A percentile compares a stretch with the other conserved stretches of the same genome.
These are phyloP conservation scores for Sporisorium iseilematis-ciliati DNA, from an alignment of 1,284 basidiomycete genomes.

Conservation along the genomic window DNA sequence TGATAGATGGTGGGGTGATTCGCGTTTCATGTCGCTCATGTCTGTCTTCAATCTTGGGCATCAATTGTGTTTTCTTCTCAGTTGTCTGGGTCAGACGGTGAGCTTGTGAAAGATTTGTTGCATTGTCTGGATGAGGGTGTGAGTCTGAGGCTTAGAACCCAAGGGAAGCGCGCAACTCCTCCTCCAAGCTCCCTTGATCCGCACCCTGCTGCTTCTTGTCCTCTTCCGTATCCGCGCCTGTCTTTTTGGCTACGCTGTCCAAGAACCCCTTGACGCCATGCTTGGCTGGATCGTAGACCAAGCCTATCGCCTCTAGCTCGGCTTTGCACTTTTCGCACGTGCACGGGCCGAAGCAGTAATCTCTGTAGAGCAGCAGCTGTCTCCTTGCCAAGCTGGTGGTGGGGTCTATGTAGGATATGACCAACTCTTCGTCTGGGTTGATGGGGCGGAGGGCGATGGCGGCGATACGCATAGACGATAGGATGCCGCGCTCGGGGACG, in stretches of 20 bases:
- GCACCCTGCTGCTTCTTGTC: background rate
- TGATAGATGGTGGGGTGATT: conserved; percentile 1
- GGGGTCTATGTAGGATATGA: conserved; percentile 82
- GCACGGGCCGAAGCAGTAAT: conserved; percentile 71
- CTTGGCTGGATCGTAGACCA: conserved; percentile 24
- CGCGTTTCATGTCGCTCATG: no score
- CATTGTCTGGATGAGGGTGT: background rate
- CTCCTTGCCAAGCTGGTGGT: conserved; percentile 74
- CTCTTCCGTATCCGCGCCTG: conserved; percentile 4
- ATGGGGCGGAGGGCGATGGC: conserved; percentile 79
- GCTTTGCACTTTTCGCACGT: conserved; percentile 74
- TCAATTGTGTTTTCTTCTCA: no score
- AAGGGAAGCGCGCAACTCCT: conserved; percentile 56
- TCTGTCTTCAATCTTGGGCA: no score
- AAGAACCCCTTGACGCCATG: conserved; percentile 31
- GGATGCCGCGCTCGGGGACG: conserved; percentile 74
- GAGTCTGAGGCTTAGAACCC: conserved; percentile 42
- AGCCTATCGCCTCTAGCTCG: conserved; percentile 72
- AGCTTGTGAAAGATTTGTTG: background rate
- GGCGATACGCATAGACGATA: conserved; percentile 77
- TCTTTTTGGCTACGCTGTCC: conserved; percentile 26
- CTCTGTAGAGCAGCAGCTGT: conserved; percentile 74
- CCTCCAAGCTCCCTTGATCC: conserved; percentile 44
- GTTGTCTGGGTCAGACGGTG: background rate
- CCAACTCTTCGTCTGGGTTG: conserved; percentile 78